Percentiles rank a stretch among this genome's conserved stretches.
These are phyloP conservation scores for Suillus placidus DNA, from an alignment of 768 basidiomycete genomes.

Conservation along the genomic window DNA sequence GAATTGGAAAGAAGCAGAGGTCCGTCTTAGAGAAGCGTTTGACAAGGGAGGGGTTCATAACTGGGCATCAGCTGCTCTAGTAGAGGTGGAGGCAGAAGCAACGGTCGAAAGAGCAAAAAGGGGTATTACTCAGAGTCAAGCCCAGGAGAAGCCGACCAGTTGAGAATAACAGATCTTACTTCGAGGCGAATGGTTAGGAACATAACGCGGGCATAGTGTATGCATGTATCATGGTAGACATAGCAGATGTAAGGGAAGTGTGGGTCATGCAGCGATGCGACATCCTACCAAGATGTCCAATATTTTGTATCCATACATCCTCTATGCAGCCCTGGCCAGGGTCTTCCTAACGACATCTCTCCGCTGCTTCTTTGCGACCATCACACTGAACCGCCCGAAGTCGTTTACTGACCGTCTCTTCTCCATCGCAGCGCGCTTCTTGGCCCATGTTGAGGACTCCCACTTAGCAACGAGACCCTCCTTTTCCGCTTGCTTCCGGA, in stretches of 20 bases:
- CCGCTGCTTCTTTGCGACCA: constrained; percentile 87
- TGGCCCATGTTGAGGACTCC: constrained; percentile 86
- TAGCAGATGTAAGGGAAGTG: constrained; percentile 21
- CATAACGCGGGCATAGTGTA: constrained; percentile 8
- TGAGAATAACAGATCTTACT: background rate
- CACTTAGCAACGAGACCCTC: constrained; percentile 85
- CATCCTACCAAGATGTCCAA: constrained; percentile 9
- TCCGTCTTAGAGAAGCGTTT: constrained; percentile 56
- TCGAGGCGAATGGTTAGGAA: background rate
- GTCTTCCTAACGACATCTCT: constrained; percentile 77
- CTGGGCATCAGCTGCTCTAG: constrained; percentile 55
- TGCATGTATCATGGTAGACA: constrained; percentile 27
- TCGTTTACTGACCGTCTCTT: constrained; percentile 80
- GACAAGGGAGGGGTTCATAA: constrained; percentile 58
- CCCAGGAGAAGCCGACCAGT: background rate
- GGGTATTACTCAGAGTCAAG: background rate
- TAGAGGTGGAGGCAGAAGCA: constrained; percentile 62
- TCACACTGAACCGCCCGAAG: constrained; percentile 88
- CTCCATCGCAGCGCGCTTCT: constrained; percentile 76
- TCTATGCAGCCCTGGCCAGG: constrained; percentile 54
- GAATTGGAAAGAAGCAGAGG: constrained; percentile 56
- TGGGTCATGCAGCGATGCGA: constrained; percentile 14
- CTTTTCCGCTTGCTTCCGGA: constrained; percentile 89
- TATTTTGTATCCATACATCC: constrained; percentile 7
- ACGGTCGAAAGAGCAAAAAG: constrained; percentile 46